These are phyloP conservation scores for Cymbomonas tetramitiformis DNA, from an alignment of 139 green algal species.

Conservation along the genomic window DNA sequence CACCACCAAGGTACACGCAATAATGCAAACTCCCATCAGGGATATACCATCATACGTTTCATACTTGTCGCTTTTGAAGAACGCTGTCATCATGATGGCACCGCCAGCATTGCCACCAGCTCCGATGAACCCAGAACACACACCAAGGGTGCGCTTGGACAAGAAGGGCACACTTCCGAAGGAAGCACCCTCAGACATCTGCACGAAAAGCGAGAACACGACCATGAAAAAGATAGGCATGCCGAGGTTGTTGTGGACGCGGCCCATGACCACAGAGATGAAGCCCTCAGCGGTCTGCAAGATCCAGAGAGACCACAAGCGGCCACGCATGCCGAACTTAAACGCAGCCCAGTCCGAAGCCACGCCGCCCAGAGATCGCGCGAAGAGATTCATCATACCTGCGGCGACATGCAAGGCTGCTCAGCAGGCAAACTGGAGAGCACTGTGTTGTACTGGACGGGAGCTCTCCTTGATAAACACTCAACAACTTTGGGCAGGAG, in stretches of 20 bases:
- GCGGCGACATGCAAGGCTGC: too few species aligned
- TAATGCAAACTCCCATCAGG: constrained; percentile 75
- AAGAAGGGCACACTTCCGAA: constrained; percentile 82
- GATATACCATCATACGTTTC: constrained; percentile 46
- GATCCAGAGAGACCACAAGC: constrained; percentile 52
- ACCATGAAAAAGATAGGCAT: constrained; percentile 64
- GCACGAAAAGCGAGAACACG: constrained; percentile 63
- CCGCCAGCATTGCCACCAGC: constrained; percentile 77
- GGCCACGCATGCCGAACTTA: constrained; percentile 50
- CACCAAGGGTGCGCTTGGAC: constrained; percentile 57
- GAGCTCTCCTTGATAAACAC: too few species aligned
- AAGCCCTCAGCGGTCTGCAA: constrained; percentile 54
- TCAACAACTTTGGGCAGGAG: too few species aligned
- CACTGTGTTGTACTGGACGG: too few species aligned
- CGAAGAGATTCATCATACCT: constrained; percentile 84
- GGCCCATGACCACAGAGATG: constrained; percentile 61
- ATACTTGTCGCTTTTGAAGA: constrained; percentile 53
- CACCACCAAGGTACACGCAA: constrained; percentile 47
- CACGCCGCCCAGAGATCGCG: constrained; percentile 57
- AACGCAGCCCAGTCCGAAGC: constrained; percentile 37
- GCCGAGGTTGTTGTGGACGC: constrained; percentile 36
- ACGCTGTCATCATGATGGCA: constrained; percentile 70
- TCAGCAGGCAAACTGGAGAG: too few species aligned
- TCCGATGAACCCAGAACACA: constrained; percentile 73
- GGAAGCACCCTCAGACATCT: constrained; percentile 29